phyloP scores from a whole-genome alignment of 805 yeast species.

The Saccharomycopsis oosterbeekiorum region DNA sequence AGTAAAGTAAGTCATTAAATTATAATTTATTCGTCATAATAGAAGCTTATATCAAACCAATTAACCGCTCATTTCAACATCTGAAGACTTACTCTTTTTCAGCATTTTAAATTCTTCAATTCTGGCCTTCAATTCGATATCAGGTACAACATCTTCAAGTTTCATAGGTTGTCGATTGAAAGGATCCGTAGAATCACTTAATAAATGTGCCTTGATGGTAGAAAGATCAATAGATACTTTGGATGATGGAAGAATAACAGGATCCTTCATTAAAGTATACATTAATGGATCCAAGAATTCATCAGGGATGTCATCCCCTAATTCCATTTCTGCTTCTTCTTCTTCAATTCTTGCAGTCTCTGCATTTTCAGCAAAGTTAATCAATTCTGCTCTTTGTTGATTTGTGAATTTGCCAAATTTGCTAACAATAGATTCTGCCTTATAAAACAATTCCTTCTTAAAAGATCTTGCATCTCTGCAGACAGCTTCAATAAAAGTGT shows the following conservation, averaged over 20 bases:
- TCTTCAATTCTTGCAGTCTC: slow-evolving; percentile 49
- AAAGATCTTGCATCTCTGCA: slow-evolving; percentile 92
- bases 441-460: slow-evolving; percentile 49
- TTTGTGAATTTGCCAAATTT: slow-evolving; percentile 45
- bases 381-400: slow-evolving; percentile 41
- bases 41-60: not conserved
- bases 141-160: slow-evolving; percentile 78
- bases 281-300: slow-evolving; percentile 94
- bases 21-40: not conserved
- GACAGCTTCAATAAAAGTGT: slow-evolving; percentile 65
- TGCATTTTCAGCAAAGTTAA: slow-evolving; percentile 54
- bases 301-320: slow-evolving; percentile 85
- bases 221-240: slow-evolving; percentile 78
- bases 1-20: not conserved
- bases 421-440: slow-evolving; percentile 60
- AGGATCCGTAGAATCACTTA: slow-evolving; percentile 95
- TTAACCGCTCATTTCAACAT: slow-evolving; percentile 18
- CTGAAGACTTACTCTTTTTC: slow-evolving; percentile 22
- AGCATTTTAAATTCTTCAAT: slow-evolving; percentile 48
- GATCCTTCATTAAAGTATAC: slow-evolving; percentile 93
- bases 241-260: slow-evolving; percentile 87
- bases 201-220: slow-evolving; percentile 85
- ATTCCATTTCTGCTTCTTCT: slow-evolving; percentile 75
- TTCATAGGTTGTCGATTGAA: slow-evolving; percentile 88
- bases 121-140: slow-evolving; percentile 53